These are phyloP conservation scores for Poa annua DNA, from an alignment of 176 grass and related monocot species.

Conservation along the genomic window DNA sequence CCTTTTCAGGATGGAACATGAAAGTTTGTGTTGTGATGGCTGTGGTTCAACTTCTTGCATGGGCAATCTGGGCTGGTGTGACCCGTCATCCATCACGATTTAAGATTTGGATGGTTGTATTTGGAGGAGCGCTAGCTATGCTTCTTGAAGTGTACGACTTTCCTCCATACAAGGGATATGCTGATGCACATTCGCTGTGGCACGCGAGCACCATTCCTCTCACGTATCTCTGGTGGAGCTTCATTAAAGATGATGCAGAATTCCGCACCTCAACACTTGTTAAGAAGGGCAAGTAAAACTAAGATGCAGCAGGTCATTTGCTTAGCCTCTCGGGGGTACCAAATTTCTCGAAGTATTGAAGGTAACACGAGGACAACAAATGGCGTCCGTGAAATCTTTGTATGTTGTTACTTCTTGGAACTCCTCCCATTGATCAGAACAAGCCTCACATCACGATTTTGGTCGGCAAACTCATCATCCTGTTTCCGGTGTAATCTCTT, in stretches of 20 bases:
- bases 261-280: slow-evolving; percentile 50
- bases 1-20: slow-evolving; percentile 91
- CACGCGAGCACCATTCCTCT: slow-evolving; percentile 54
- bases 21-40: slow-evolving; percentile 90
- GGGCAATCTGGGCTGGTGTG: slow-evolving; percentile 77
- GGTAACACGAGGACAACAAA: slow-evolving; percentile 4
- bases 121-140: slow-evolving; percentile 73
- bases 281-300: slow-evolving; percentile 46
- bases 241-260: slow-evolving; percentile 50
- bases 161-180: slow-evolving; percentile 76
- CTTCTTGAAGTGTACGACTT: slow-evolving; percentile 84
- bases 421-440: slow-evolving; percentile 13
- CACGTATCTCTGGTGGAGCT: slow-evolving; percentile 54
- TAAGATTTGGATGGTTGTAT: slow-evolving; percentile 69
- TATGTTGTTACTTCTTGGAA: background rate
- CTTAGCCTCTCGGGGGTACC: slow-evolving; percentile 48
- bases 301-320: background rate
- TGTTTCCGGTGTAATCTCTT: slow-evolving; percentile 16
- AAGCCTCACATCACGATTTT: background rate
- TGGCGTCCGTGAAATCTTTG: background rate
- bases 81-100: slow-evolving; percentile 67
- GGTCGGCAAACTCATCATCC: slow-evolving; percentile 7
- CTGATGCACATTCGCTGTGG: slow-evolving; percentile 71
- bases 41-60: slow-evolving; percentile 71
- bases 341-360: slow-evolving; percentile 46